Conservation (phyloP, 2,329 filamentous ascomycete genomes). For the Capronia americana region DNA sequence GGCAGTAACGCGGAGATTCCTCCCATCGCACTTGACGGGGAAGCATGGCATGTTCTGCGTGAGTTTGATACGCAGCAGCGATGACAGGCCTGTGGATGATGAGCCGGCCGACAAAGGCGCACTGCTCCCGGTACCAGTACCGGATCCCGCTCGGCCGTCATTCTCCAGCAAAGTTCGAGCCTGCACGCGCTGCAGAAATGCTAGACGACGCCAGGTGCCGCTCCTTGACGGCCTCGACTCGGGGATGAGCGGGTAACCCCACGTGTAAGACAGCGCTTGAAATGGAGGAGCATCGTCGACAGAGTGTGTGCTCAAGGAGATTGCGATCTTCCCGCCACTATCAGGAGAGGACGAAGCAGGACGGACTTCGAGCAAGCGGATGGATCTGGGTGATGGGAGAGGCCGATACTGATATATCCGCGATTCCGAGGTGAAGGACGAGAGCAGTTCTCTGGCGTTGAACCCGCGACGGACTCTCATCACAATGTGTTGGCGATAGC, state of each 20-base stretch:
- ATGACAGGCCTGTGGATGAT: neutral
- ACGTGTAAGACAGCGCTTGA: constrained; percentile 21
- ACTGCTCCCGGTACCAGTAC: neutral
- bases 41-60: constrained; percentile 19
- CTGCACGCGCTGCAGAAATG: constrained; percentile 16
- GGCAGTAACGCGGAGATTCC: constrained; percentile 16
- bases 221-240: constrained; percentile 13
- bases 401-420: constrained; percentile 19
- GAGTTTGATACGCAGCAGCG: constrained; percentile 5
- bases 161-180: constrained; percentile 12
- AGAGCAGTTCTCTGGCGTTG: constrained; percentile 20
- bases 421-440: constrained; percentile 14
- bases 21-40: constrained; percentile 19
- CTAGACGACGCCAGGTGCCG: constrained; percentile 19
- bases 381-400: constrained; percentile 15
- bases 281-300: constrained; percentile 20
- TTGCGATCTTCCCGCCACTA: constrained; percentile 4
- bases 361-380: constrained; percentile 22
- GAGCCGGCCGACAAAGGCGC: neutral
- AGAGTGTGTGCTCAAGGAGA: constrained; percentile 15
- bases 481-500: neutral
- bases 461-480: constrained; percentile 21
- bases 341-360: neutral
- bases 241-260: constrained; percentile 21
- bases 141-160: constrained; percentile 1